Conservation (phyloP, 306 rosid species). For the Corylus avellana region DNA sequence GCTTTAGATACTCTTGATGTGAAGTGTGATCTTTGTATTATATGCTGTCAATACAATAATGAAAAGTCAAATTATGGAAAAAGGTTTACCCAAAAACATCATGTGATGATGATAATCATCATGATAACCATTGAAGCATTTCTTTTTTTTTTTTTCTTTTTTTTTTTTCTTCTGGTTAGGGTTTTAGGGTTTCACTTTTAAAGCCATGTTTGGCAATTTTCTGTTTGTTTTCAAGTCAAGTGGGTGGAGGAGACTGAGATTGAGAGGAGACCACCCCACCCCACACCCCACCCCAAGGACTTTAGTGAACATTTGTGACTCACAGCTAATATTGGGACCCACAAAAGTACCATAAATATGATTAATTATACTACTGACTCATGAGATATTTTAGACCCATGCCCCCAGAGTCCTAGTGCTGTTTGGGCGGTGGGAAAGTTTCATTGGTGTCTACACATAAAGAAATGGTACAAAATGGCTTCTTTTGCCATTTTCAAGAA, state of each 20-base stretch:
- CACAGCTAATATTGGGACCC: conserved; percentile 33
- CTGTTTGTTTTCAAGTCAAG: conserved; percentile 12
- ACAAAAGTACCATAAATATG: conserved; percentile 13
- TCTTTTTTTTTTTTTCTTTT: neutral
- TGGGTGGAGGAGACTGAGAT: neutral
- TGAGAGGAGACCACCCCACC: neutral
- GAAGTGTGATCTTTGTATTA: neutral
- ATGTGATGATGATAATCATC: neutral
- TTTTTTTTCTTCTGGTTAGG: neutral
- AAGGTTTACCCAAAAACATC: neutral
- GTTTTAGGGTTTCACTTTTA: neutral
- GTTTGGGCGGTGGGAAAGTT: neutral
- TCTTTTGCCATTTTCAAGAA: no score
- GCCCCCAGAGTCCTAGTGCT: neutral
- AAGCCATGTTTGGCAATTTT: neutral
- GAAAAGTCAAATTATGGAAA: neutral
- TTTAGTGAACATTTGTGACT: conserved; percentile 21
- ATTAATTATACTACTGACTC: neutral
- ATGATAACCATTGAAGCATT: neutral
- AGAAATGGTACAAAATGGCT: neutral
- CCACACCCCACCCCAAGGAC: neutral
- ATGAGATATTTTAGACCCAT: neutral
- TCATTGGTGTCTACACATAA: neutral
- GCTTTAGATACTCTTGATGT: neutral
- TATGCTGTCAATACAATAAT: neutral